Percentiles rank a stretch among this genome's conserved stretches.
These are phyloP conservation scores for Colletotrichum gigasporum DNA, from an alignment of 2,329 filamentous ascomycete genomes.

Conservation along the genomic window DNA sequence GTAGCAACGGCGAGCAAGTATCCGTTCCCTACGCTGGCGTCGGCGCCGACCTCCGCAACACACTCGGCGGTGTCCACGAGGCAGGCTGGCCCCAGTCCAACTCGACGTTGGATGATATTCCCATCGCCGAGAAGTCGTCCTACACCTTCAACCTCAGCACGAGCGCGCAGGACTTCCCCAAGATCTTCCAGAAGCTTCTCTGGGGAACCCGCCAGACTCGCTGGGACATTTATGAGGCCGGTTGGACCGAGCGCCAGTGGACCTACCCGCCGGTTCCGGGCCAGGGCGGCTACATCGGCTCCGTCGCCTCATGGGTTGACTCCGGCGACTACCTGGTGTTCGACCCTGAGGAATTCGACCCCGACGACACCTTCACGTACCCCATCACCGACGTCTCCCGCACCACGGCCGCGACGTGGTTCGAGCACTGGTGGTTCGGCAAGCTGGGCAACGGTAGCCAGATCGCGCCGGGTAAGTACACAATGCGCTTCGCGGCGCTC, in stretches of 20 bases:
- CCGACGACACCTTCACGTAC: conserved; percentile 38
- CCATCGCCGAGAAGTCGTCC: conserved; percentile 7
- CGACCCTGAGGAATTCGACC: conserved; percentile 35
- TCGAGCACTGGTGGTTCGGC: conserved; percentile 51
- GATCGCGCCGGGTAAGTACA: conserved; percentile 52
- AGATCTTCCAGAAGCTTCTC: conserved; percentile 32
- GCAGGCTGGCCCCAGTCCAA: conserved; percentile 28
- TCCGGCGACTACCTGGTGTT: too few relatives aligned
- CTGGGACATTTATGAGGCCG: conserved; percentile 38
- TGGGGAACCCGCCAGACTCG: conserved; percentile 37
- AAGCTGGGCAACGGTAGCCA: conserved; percentile 53
- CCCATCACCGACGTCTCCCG: conserved; percentile 36
- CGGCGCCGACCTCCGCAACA: conserved; percentile 29
- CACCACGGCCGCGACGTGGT: conserved; percentile 23
- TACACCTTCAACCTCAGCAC: conserved; percentile 32
- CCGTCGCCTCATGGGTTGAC: conserved; percentile 39
- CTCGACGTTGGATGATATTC: conserved; percentile 15
- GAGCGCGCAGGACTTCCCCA: conserved; percentile 34
- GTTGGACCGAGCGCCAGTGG: conserved; percentile 40
- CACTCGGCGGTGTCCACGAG: conserved; percentile 26
- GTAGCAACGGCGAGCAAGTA: conserved; percentile 50
- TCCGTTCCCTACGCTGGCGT: conserved; percentile 50
- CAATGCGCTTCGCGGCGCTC: conserved; percentile 51
- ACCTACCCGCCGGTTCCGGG: conserved; percentile 38
- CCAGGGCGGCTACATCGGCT: conserved; percentile 40